Evolutionary conservation across 2,329 filamentous ascomycete species (phyloP), one percentile per base, ranked within the genome.

Genomic region (Pestalotiopsis sp.): DNA sequence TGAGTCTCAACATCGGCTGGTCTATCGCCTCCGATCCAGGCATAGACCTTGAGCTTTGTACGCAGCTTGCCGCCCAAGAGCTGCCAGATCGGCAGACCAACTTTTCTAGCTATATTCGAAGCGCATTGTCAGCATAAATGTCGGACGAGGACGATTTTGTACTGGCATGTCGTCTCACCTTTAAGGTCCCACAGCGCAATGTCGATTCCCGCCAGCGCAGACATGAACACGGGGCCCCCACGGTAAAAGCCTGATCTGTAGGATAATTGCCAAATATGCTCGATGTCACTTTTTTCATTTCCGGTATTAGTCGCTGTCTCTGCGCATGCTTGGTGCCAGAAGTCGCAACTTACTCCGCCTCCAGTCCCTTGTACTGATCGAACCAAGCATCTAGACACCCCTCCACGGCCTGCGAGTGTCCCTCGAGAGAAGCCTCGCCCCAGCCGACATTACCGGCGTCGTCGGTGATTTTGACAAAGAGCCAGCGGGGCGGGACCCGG

Each of bases 111-210:
- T 81, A 1, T 23, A 5, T 1, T 2, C 62, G 69, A 36, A 70
- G 39, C 27, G 20, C 11, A 13, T 17, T 20, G 14, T 27, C 5
- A 61, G 27, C 17, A n/a, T 25, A 4, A 5, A 6, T 31, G n/a
- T 38, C 4, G 39, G 14, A 7, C 7, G 31, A 27, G 39, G 39
- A 41, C 14, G 39, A 14, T 41, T 1, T 14, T 14, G 3, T 14
- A 41, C 39, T 14, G 12, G 31, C 27, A 13, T 14, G 27, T 17
- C 20, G 11, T 39, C 49, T 39, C 68, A 81, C 83, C 83, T 82
- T 94, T 94, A 23, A 94, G 82, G 79, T 94, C 92, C 92, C 92
- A 95, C 0, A 94, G 81, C 0, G 92, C 92, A 77, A 95, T 95
- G 75, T 95, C 92, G 66, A 95, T 89, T 2, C 93, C 93, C 0